Base-by-base conservation (phyloP, 106 monocot species). In the Phalaenopsis aphrodite region DNA sequence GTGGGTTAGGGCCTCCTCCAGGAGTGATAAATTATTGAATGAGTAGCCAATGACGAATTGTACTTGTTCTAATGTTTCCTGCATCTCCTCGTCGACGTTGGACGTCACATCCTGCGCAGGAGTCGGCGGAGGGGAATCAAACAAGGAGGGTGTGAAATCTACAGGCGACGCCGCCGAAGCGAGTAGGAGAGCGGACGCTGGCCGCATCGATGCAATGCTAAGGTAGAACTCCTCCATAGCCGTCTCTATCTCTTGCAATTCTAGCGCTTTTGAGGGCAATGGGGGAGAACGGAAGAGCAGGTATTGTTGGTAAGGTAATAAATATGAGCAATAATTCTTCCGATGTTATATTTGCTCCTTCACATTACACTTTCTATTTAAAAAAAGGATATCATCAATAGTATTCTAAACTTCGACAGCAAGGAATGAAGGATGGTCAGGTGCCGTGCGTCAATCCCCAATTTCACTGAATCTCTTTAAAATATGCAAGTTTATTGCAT, bases 1-100 rank as follows among this genome's bases (percentile, higher is more conserved):
- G 79, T 89, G 86, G 58, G 86, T 89, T 47, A 89, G 81, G 36
- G 89, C 86, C 82, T 89, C 86, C 23, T 49, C 86, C 2, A 84
- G 61, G 2, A 89, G 86, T 8, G 21, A 8, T 0, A 61, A 69
- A 41, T 89, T 21, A 16, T 46, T 41, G 84, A 88, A 88, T 8
- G 21, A 10, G 86, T 89, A 89, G 3, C 76, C 73, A 8, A 88
- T 69, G n/a, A 88, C 58, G 43, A 5, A 12, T 48, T 83, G 71
- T 16, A 87, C 77, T 3, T 72, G 47, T 3, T 49, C 83, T 18
- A 86, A 36, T 11, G 78, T 72, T 18, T 74, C 74, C 74, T 42
- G 19, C 42, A 74, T 74, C 43, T 74, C 74, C 43, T 74, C 36
- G 17, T 18, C 74, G 19, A 45, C 43, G 43, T 18, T 0, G 15